phyloP scores from a whole-genome alignment of 768 basidiomycete species.

The Boletus reticuloceps region DNA sequence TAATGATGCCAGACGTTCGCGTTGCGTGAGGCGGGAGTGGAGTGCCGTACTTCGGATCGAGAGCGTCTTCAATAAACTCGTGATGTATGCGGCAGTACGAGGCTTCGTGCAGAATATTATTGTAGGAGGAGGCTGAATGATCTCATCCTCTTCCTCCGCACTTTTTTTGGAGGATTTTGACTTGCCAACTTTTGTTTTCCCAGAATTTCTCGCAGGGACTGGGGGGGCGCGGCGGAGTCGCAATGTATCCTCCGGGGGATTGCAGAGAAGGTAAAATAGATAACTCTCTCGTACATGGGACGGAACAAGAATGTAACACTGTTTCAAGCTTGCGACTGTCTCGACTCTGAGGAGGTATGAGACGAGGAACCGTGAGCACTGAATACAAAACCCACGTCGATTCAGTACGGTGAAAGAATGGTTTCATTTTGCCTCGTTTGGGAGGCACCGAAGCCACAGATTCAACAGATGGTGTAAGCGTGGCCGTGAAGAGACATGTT shows the following conservation, averaged over 20 bases:
- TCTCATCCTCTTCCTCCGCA: slow-evolving; percentile 42
- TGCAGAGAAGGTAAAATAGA: slow-evolving; percentile 83
- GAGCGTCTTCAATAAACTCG: slow-evolving; percentile 71
- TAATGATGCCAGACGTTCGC: slow-evolving; percentile 82
- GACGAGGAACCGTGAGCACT: neutral
- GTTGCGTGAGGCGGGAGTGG: slow-evolving; percentile 92
- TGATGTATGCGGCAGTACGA: slow-evolving; percentile 88
- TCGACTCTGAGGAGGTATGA: slow-evolving; percentile 56
- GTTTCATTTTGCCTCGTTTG: slow-evolving; percentile 76
- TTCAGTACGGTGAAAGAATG: slow-evolving; percentile 80
- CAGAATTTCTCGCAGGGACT: slow-evolving; percentile 30
- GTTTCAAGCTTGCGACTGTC: slow-evolving; percentile 85
- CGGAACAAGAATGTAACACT: slow-evolving; percentile 88
- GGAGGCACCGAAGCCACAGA: slow-evolving; percentile 69
- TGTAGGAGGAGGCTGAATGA: slow-evolving; percentile 85
- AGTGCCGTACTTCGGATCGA: slow-evolving; percentile 84
- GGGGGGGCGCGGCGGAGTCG: slow-evolving; percentile 65
- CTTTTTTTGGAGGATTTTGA: slow-evolving; percentile 34
- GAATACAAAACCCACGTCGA: slow-evolving; percentile 55
- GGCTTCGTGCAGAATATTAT: slow-evolving; percentile 91
- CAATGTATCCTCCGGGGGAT: slow-evolving; percentile 79
- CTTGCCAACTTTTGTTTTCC: slow-evolving; percentile 30
- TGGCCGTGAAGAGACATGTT: slow-evolving; percentile 96
- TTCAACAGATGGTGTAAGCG: slow-evolving; percentile 85
- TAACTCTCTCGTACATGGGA: slow-evolving; percentile 94